Conservation (phyloP, 805 yeast genomes). For the Kodamaea sagamina region DNA sequence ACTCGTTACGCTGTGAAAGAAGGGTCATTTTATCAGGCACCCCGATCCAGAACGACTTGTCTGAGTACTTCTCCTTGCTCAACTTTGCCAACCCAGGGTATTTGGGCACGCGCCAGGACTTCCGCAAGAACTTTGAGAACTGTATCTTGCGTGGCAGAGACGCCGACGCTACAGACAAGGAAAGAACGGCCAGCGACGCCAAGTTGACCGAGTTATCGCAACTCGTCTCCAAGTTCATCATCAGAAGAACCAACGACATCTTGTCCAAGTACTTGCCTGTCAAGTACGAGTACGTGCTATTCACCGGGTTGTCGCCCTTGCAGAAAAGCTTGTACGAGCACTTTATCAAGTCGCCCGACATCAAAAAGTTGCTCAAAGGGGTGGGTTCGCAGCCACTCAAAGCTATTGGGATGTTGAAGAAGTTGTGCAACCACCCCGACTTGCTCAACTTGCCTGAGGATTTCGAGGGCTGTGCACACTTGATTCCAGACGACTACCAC, state of each 20-base stretch:
- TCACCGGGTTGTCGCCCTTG: conserved; percentile 77
- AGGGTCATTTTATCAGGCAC: conserved; percentile 94
- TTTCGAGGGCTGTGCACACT: conserved; percentile 62
- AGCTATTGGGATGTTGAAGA: conserved; percentile 86
- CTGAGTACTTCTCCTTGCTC: conserved; percentile 88
- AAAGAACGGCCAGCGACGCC: conserved; percentile 64
- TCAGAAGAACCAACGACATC: conserved; percentile 93
- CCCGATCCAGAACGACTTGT: conserved; percentile 92
- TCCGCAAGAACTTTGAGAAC: conserved; percentile 79
- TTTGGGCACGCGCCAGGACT: conserved; percentile 80
- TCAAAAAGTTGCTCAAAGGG: conserved; percentile 64
- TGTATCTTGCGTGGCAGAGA: conserved; percentile 85
- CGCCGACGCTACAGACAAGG: conserved; percentile 82
- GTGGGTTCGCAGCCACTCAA: conserved; percentile 80
- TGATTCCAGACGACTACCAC: conserved; percentile 76
- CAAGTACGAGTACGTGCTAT: conserved; percentile 95
- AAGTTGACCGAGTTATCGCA: conserved; percentile 71
- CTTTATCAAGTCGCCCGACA: conserved; percentile 77
- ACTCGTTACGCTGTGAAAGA: conserved; percentile 80
- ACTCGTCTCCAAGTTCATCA: conserved; percentile 85
- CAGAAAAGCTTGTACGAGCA: conserved; percentile 71
- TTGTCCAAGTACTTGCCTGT: conserved; percentile 92
- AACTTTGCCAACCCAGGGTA: conserved; percentile 95
- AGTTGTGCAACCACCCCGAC: conserved; percentile 93
- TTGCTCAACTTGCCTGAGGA: conserved; percentile 75